These are phyloP conservation scores for Volvox carteri DNA, from an alignment of 163 green algal genomes.

Conservation along the genomic window DNA sequence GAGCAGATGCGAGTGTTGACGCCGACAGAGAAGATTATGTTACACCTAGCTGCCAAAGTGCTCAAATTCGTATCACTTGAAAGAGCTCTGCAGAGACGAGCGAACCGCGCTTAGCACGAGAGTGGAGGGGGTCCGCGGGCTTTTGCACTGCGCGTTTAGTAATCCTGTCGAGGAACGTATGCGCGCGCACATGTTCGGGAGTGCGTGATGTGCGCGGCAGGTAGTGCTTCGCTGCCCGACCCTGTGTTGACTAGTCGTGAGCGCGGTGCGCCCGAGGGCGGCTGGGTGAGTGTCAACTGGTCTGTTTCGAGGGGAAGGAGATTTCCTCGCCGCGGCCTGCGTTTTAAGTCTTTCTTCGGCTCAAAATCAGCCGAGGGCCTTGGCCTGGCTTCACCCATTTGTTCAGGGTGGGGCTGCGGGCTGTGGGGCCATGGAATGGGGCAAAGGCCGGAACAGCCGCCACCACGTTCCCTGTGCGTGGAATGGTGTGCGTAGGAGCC, in stretches of 20 bases:
- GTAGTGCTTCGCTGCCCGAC: neutral
- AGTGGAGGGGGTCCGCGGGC: slow-evolving; percentile 8
- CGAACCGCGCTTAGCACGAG: slow-evolving; percentile 20
- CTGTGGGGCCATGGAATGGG: slow-evolving; percentile 41
- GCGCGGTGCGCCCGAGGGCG: slow-evolving; percentile 26
- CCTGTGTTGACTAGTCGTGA: slow-evolving; percentile 4
- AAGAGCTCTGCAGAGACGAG: slow-evolving; percentile 41
- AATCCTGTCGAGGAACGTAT: slow-evolving; percentile 3
- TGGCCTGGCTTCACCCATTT: slow-evolving; percentile 21
- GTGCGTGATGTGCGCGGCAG: slow-evolving; percentile 10
- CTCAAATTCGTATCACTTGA: neutral
- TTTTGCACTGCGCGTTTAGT: slow-evolving; percentile 6
- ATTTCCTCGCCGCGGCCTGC: slow-evolving; percentile 16
- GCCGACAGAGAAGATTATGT: slow-evolving; percentile 3
- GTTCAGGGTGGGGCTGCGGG: slow-evolving; percentile 25
- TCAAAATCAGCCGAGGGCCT: slow-evolving; percentile 15
- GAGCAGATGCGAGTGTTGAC: slow-evolving; percentile 34
- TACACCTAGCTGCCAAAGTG: slow-evolving; percentile 40
- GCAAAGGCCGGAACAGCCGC: neutral
- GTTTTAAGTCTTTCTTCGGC: slow-evolving; percentile 1
- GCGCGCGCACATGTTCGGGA: slow-evolving; percentile 7
- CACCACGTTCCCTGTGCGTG: slow-evolving; percentile 46
- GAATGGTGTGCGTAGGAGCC: neutral
- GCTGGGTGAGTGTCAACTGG: slow-evolving; percentile 17
- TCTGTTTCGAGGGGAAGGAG: slow-evolving; percentile 23